These are phyloP conservation scores for Cornus controversa DNA, from an alignment of 148 eudicot genomes.

Conservation along the genomic window DNA sequence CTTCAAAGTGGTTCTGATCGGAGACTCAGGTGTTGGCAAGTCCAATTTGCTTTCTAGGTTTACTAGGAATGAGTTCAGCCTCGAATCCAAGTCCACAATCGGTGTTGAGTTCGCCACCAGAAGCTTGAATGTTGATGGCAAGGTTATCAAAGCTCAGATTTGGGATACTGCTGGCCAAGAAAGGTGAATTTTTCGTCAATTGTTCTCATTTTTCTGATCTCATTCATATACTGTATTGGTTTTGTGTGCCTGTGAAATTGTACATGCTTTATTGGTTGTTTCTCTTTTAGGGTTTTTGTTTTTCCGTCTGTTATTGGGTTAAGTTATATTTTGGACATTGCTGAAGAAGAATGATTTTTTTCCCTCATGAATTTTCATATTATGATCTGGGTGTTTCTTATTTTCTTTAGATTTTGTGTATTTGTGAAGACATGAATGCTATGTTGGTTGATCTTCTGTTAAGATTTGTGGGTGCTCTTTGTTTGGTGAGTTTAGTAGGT, in stretches of 20 bases:
- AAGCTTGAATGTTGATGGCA: conserved; percentile 40
- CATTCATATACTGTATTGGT: neutral
- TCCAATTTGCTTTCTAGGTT: conserved; percentile 42
- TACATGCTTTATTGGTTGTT: neutral
- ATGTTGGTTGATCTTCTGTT: neutral
- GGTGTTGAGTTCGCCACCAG: conserved; percentile 46
- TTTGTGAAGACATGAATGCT: conserved; percentile 15
- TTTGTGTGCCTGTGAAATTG: neutral
- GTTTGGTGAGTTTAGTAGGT: neutral
- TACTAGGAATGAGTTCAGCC: conserved; percentile 39
- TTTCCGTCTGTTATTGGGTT: too few relatives aligned
- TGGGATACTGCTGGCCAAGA: conserved; percentile 54
- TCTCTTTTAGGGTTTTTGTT: neutral
- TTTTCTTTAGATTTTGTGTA: neutral
- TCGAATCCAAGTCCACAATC: conserved; percentile 42
- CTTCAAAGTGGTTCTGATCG: conserved; percentile 39
- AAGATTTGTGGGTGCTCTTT: neutral
- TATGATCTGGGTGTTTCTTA: conserved; percentile 2
- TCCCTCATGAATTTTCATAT: neutral
- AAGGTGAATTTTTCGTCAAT: conserved; percentile 22
- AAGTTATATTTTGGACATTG: too few relatives aligned
- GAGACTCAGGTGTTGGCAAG: conserved; percentile 47
- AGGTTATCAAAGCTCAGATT: conserved; percentile 46
- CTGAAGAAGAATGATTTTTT: too few relatives aligned
- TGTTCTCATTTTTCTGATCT: neutral